Base-by-base conservation (phyloP, 495 filamentous ascomycete species). In the Talaromyces proteolyticus region DNA sequence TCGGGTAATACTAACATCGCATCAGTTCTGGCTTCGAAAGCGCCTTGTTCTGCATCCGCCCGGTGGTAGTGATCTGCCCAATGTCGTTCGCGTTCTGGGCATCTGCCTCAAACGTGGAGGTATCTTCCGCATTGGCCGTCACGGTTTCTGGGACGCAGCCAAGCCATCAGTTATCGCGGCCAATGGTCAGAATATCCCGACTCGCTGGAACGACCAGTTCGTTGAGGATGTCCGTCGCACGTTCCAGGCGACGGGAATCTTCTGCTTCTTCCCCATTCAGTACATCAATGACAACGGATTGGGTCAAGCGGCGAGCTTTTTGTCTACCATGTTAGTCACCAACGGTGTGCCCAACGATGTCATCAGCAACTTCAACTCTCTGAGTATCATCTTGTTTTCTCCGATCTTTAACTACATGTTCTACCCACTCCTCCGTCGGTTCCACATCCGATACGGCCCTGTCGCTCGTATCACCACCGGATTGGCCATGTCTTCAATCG, bases 321-420 rank as follows among this genome's bases (percentile, higher is more conserved):
- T 84, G 59, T 74, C 69, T 1, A 79, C 80, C 12, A 79, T 80
- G 51, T 73, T 89, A 65, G 72, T 70, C 29, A 85, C 81, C 2
- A 74, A 83, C 53, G 84, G 83, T 21, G 79, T 80, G 0, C 85
- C 85, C 38, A 89, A 88, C 62, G 85, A 89, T 50, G 62, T 87
- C 18, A 75, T 87, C 44, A 63, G 51, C 56, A 88, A 87, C 67
- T 81, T 88, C 65, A 86, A 87, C 66, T 72, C 85, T 6, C 63
- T 90, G 24, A 72, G 75, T 7, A 81, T 88, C 57, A 83, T 88
- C 55, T 61, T 81, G 50, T 70, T 77, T 43, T 72, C 84, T 38
- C 85, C 84, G 1, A 56, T 88, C 44, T 65, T 84, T 47, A 82
- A 80, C 55, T 77, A 77, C 43, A 42, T 80, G 37, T 47, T 89